Conservation (phyloP, 306 rosid species). For the Comarum palustre region DNA sequence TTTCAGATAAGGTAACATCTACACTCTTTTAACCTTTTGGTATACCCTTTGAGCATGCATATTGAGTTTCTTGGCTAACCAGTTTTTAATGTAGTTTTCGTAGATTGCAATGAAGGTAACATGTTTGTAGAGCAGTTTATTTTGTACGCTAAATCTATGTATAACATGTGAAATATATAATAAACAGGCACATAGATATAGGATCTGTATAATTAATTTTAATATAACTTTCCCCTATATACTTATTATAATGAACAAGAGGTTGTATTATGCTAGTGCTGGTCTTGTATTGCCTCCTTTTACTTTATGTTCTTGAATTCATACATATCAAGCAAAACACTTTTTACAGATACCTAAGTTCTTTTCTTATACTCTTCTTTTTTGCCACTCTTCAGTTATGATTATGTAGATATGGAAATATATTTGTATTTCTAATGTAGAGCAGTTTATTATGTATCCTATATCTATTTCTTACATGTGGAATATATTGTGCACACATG, state of each 20-base stretch:
- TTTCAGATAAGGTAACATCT: constrained; percentile 78
- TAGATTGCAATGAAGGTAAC: background rate
- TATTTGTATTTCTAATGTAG: background rate
- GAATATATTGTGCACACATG: background rate
- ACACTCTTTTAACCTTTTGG: background rate
- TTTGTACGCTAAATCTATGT: background rate
- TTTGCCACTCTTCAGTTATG: background rate
- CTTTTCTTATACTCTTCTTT: background rate
- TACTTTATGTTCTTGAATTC: background rate
- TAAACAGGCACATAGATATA: too few relatives aligned
- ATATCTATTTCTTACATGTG: background rate
- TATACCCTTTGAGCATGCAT: background rate
- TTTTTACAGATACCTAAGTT: background rate
- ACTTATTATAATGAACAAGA: background rate
- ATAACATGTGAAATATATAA: constrained; percentile 1
- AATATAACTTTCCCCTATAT: background rate
- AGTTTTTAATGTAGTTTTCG: background rate
- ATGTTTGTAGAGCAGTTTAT: background rate
- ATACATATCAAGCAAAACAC: background rate
- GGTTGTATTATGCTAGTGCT: background rate
- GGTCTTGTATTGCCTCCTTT: constrained; percentile 7
- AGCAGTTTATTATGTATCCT: too few relatives aligned
- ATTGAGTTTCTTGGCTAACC: background rate
- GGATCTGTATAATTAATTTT: background rate
- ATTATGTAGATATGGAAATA: background rate